Conservation (phyloP, 352 stramenopile species). For the Heterotrichella gracilis region DNA sequence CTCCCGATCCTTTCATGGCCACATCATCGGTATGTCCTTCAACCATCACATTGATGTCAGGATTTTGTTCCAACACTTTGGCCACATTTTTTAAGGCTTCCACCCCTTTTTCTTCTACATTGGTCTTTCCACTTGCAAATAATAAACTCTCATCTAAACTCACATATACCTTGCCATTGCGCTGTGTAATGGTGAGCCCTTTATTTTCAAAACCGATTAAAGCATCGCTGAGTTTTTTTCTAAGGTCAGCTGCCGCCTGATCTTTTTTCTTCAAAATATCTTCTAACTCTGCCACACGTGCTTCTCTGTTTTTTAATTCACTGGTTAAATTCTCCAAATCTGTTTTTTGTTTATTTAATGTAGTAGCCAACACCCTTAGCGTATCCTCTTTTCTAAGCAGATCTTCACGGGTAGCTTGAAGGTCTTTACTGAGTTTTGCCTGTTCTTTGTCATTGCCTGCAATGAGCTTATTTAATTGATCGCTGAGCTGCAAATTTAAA, state of each 20-base stretch:
- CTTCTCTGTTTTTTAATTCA: not conserved
- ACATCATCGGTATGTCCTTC: not conserved
- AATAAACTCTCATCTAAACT: not conserved
- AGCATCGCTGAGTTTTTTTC: not conserved
- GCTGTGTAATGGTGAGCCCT: not conserved
- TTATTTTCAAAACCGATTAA: constrained; percentile 7
- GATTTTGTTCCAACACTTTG: not conserved
- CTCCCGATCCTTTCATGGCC: not conserved
- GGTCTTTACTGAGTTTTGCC: not conserved
- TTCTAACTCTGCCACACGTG: not conserved
- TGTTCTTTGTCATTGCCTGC: not conserved
- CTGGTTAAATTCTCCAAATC: not conserved
- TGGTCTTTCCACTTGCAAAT: not conserved
- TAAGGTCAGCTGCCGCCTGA: not conserved
- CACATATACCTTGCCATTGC: not conserved
- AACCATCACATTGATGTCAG: not conserved
- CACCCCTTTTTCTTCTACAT: not conserved
- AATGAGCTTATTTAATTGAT: not conserved
- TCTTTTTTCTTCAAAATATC: not conserved
- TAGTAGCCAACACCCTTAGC: not conserved
- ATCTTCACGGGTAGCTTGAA: not conserved
- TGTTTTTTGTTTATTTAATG: not conserved
- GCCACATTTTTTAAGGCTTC: constrained; percentile 2
- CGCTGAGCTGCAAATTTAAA: not conserved
- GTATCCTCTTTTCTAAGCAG: not conserved